A percentile compares a stretch with the other conserved stretches of the same genome.
These are phyloP conservation scores for Porcisia deanei DNA, from an alignment of 208 protist species.

Conservation along the genomic window DNA sequence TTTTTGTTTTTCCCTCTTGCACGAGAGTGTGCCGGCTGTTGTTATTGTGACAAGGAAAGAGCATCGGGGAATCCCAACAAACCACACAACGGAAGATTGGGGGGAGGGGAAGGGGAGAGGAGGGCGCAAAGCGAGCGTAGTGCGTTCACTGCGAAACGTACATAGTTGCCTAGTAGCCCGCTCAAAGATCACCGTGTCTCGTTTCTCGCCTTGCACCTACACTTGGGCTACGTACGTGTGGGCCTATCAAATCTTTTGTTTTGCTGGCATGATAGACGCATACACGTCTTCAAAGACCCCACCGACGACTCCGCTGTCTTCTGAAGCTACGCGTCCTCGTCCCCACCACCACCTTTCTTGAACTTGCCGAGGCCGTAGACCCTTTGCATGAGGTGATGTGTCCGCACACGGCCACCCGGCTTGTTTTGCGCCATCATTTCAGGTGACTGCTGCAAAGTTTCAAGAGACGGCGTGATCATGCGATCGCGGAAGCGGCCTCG, in stretches of 20 bases:
- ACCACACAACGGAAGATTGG: neutral
- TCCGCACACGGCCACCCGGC: slow-evolving; percentile 32
- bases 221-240: neutral
- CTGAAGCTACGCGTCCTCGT: slow-evolving; percentile 52
- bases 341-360: slow-evolving; percentile 49
- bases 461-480: slow-evolving; percentile 48
- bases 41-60: neutral
- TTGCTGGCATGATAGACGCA: neutral
- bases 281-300: neutral
- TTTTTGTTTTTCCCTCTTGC: neutral
- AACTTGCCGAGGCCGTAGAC: slow-evolving; percentile 64
- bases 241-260: neutral
- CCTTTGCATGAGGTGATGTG: slow-evolving; percentile 61
- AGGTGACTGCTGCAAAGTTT: slow-evolving; percentile 58
- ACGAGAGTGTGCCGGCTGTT: neutral
- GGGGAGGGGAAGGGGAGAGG: neutral
- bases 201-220: neutral
- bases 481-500: slow-evolving; percentile 60
- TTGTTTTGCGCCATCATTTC: slow-evolving; percentile 50
- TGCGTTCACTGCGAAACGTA: neutral
- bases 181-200: neutral
- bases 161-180: neutral
- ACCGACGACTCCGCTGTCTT: neutral
- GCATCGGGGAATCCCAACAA: neutral
- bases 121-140: neutral